Percentiles rank a stretch among this genome's conserved stretches.
Conservation (phyloP, 169 alveolate genomes). For the Eimeria praecox region DNA sequence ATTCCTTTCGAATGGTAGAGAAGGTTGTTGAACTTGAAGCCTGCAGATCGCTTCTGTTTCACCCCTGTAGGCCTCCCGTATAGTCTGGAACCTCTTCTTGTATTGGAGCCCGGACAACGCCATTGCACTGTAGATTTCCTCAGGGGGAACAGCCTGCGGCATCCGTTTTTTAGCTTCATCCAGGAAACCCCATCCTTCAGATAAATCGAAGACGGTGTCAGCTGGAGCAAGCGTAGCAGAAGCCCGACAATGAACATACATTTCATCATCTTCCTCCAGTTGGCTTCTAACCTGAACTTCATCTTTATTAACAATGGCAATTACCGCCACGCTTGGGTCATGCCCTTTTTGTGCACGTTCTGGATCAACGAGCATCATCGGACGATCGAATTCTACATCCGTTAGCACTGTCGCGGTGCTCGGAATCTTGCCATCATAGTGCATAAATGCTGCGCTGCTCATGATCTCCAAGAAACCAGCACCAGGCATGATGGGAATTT, state of each 20-base stretch:
- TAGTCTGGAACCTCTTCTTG: slow-evolving; percentile 84
- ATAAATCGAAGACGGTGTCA: slow-evolving; percentile 5
- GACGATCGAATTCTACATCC: slow-evolving; percentile 69
- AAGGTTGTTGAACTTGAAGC: slow-evolving; percentile 73
- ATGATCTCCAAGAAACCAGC: slow-evolving; percentile 85
- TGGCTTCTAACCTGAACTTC: slow-evolving; percentile 15
- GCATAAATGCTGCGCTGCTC: slow-evolving; percentile 80
- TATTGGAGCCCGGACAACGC: slow-evolving; percentile 82
- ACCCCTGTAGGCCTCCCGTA: slow-evolving; percentile 59
- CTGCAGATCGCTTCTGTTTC: slow-evolving; percentile 45
- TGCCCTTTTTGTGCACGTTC: neutral
- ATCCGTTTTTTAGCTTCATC: neutral
- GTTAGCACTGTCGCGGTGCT: slow-evolving; percentile 47
- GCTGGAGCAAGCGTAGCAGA: slow-evolving; percentile 36
- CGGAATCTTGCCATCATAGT: slow-evolving; percentile 35
- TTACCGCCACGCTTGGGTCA: neutral
- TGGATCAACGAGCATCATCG: slow-evolving; percentile 9
- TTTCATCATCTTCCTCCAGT: slow-evolving; percentile 34
- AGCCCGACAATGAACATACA: slow-evolving; percentile 39
- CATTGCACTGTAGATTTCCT: slow-evolving; percentile 76
- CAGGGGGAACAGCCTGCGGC: slow-evolving; percentile 40
- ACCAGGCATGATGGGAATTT: slow-evolving; percentile 85
- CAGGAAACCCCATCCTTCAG: slow-evolving; percentile 35
- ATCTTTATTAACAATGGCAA: neutral
- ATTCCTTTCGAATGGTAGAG: slow-evolving; percentile 82